phyloP scores from a whole-genome alignment of 2,329 filamentous ascomycete species.

The Ophiocordyceps sinensis region DNA sequence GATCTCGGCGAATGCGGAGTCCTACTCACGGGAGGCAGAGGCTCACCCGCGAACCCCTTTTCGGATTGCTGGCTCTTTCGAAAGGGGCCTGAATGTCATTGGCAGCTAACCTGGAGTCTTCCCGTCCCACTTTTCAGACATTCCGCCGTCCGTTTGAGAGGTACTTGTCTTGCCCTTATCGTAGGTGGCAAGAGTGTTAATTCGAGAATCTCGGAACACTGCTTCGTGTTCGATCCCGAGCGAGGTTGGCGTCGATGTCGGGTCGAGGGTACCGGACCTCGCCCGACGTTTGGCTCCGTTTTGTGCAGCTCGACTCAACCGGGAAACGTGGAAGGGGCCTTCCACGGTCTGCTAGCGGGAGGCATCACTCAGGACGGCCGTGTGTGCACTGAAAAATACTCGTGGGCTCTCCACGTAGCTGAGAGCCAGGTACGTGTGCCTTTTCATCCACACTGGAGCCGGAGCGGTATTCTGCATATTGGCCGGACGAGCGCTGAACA shows the following conservation, averaged over 20 bases:
- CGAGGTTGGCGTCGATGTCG: constrained; percentile 32
- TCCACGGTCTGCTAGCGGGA: constrained; percentile 52
- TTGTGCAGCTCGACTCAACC: constrained; percentile 16
- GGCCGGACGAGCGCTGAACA: neutral
- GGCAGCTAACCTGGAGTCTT: constrained; percentile 52
- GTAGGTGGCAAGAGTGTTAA: constrained; percentile 45
- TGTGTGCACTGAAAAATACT: constrained; percentile 47
- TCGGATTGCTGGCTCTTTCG: constrained; percentile 64
- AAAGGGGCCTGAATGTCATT: constrained; percentile 31
- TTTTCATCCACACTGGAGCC: neutral
- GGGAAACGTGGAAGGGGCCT: constrained; percentile 13
- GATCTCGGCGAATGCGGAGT: constrained; percentile 41
- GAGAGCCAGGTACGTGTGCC: constrained; percentile 18
- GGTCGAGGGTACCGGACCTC: constrained; percentile 17
- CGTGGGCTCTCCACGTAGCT: constrained; percentile 42
- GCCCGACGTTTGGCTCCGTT: constrained; percentile 28
- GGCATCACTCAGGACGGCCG: constrained; percentile 54
- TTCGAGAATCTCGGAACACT: constrained; percentile 32
- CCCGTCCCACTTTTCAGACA: constrained; percentile 65
- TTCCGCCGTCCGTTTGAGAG: constrained; percentile 37
- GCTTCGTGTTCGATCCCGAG: constrained; percentile 35
- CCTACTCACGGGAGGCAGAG: constrained; percentile 62
- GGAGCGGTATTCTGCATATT: neutral
- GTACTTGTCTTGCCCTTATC: constrained; percentile 38
- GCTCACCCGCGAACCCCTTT: constrained; percentile 56